These are phyloP conservation scores for Stachybotrys chartarum DNA, from an alignment of 2,329 filamentous ascomycete species.

Conservation along the genomic window DNA sequence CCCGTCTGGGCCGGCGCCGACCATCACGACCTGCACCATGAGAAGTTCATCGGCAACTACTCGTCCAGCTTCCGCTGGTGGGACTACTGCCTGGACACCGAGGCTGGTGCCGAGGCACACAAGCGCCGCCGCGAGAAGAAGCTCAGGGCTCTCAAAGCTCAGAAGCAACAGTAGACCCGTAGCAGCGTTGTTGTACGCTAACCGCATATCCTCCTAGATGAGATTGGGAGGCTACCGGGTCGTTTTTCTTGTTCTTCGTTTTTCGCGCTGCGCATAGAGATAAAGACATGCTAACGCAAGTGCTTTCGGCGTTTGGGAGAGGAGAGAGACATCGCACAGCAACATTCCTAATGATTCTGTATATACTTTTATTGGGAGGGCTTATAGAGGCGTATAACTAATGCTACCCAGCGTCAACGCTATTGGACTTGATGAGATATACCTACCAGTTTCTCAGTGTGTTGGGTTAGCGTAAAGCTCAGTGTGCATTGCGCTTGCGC, in stretches of 20 bases:
- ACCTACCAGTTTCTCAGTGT: too few species aligned
- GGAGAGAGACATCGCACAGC: constrained; percentile 3
- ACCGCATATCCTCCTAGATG: neutral
- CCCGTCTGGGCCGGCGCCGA: constrained; percentile 97
- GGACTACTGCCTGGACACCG: constrained; percentile 91
- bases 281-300: constrained; percentile 10
- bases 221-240: neutral
- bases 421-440: neutral
- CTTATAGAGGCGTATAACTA: constrained; percentile 19
- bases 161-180: constrained; percentile 55
- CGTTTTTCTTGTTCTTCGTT: neutral
- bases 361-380: constrained; percentile 17
- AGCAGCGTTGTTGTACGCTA: neutral
- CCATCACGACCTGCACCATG: constrained; percentile 95
- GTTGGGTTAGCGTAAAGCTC: too few species aligned
- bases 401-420: constrained; percentile 21
- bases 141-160: constrained; percentile 54
- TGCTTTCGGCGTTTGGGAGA: constrained; percentile 19
- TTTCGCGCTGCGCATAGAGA: neutral
- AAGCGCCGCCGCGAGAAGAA: constrained; percentile 78
- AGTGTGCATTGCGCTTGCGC: too few species aligned
- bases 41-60: constrained; percentile 98
- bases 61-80: constrained; percentile 98
- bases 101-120: constrained; percentile 80
- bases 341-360: constrained; percentile 21